phyloP scores from a whole-genome alignment of 2,329 filamentous ascomycete species.

The Aureobasidium uvarum region DNA sequence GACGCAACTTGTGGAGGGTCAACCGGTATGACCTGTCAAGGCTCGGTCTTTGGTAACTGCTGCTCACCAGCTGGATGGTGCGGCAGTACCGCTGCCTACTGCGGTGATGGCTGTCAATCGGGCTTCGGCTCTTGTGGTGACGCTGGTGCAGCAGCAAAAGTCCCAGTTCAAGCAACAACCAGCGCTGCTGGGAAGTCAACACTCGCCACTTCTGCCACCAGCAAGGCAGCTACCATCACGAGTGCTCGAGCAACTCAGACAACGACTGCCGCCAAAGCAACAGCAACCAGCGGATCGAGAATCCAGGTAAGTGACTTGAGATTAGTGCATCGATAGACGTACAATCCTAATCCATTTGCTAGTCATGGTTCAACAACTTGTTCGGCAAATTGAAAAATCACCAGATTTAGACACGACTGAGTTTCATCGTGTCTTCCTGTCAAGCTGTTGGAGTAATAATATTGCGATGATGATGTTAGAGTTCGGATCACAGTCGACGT shows the following conservation, averaged over 20 bases:
- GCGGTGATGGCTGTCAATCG: conserved; percentile 36
- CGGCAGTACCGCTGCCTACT: conserved; percentile 43
- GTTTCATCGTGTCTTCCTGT: not conserved
- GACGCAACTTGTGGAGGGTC: conserved; percentile 40
- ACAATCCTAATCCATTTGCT: not conserved
- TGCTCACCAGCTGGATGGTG: conserved; percentile 41
- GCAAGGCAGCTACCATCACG: not conserved
- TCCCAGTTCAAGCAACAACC: not conserved
- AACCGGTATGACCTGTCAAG: conserved; percentile 39
- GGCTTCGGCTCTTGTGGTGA: conserved; percentile 31
- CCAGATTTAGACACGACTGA: not conserved
- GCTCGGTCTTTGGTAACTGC: conserved; percentile 38
- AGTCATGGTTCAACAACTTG: conserved; percentile 9
- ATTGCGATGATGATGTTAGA: not conserved
- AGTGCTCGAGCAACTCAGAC: not conserved
- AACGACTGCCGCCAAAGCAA: conserved; percentile 12
- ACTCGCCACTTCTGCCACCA: conserved; percentile 8
- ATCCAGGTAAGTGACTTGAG: not conserved
- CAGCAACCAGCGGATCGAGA: conserved; percentile 5
- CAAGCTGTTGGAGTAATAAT: not conserved
- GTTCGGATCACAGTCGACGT: not conserved
- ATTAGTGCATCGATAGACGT: too few relatives aligned
- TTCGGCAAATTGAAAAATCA: not conserved
- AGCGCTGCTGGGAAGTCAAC: conserved; percentile 3
- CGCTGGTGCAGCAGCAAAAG: not conserved